These are phyloP conservation scores for Panaeolus cyanescens DNA, from an alignment of 768 basidiomycete genomes.

Conservation along the genomic window DNA sequence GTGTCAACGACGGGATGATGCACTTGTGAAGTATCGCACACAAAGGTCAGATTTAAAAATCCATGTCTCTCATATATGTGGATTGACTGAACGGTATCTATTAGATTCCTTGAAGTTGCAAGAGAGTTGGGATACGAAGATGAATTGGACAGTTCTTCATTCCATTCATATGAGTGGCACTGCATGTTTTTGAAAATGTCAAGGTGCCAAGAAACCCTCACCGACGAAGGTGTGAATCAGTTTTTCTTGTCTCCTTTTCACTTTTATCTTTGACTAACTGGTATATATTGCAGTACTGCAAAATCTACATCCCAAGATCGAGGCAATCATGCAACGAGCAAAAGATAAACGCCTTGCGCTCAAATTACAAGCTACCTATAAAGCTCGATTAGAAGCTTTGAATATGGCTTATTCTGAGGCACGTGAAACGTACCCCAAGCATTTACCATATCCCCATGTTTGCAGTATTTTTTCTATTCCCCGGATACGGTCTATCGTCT, in stretches of 20 bases:
- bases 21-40: neutral
- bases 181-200: too few relatives aligned
- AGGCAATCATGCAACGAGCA: neutral
- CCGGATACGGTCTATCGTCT: neutral
- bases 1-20: neutral
- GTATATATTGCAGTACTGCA: neutral
- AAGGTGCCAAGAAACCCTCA: neutral
- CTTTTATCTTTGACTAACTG: too few relatives aligned
- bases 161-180: neutral
- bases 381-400: neutral
- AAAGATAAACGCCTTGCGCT: neutral
- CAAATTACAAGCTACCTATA: neutral
- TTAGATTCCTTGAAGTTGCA: neutral
- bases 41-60: too few relatives aligned
- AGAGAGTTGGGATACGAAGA: neutral
- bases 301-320: neutral
- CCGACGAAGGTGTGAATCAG: neutral
- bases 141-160: too few relatives aligned
- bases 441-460: neutral
- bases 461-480: neutral
- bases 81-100: too few relatives aligned
- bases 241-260: neutral
- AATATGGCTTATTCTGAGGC: neutral
- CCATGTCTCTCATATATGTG: too few relatives aligned
- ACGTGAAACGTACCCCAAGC: neutral